Evolutionary conservation across 495 filamentous ascomycete species (phyloP).

Genomic region (Pyrenopolyporus hunteri): DNA sequence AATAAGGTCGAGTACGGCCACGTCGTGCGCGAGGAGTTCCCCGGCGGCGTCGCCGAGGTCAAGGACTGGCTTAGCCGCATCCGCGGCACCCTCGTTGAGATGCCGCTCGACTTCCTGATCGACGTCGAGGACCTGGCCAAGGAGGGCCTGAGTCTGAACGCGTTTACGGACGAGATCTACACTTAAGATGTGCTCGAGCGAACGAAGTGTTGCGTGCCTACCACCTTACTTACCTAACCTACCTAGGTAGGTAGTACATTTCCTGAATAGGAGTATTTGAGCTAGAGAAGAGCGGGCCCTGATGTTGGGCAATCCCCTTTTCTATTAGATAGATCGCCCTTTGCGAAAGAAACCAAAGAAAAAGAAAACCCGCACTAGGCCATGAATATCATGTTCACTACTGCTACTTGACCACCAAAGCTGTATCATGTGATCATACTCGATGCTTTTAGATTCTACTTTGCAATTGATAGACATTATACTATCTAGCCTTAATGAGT

Average conservation of each 20-base stretch:
- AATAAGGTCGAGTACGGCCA: constrained; percentile 75
- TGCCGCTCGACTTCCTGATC: constrained; percentile 88
- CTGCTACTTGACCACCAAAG: not conserved
- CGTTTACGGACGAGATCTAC: constrained; percentile 82
- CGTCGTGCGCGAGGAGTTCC: constrained; percentile 82
- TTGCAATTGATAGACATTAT: too few relatives aligned
- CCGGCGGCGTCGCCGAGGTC: constrained; percentile 69
- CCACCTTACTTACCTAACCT: not conserved
- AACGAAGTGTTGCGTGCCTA: too few relatives aligned
- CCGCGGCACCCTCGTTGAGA: constrained; percentile 84
- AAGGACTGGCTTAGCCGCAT: constrained; percentile 80
- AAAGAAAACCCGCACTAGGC: not conserved
- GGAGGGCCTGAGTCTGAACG: constrained; percentile 80
- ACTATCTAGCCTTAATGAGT: too few relatives aligned
- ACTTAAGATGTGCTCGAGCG: constrained; percentile 50
- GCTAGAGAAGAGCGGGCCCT: not conserved
- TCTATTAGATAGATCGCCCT: not conserved
- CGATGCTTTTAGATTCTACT: too few relatives aligned
- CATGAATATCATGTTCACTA: not conserved
- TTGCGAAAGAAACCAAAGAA: too few relatives aligned
- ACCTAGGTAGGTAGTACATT: not conserved
- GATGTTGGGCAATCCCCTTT: not conserved
- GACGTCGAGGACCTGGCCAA: constrained; percentile 85
- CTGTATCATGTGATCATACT: too few relatives aligned
- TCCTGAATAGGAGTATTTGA: not conserved